These are phyloP conservation scores for Suhomyces wounanorum DNA, from an alignment of 1,139 yeast genomes.

Conservation along the genomic window DNA sequence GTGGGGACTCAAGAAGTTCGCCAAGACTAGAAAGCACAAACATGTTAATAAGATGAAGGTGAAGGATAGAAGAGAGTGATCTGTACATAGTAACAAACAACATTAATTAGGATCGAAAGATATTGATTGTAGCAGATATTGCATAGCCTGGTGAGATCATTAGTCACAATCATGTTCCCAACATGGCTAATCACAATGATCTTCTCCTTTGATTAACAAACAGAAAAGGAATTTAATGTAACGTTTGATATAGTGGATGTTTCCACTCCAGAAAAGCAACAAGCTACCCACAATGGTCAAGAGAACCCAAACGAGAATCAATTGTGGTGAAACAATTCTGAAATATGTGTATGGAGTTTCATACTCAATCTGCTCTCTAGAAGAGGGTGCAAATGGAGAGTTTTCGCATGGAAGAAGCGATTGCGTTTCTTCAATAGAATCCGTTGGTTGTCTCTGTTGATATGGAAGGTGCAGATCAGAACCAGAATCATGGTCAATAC, in stretches of 20 bases:
- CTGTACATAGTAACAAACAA: conserved; percentile 9
- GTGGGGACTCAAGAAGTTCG: conserved; percentile 96
- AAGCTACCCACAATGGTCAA: background rate
- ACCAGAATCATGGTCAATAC: background rate
- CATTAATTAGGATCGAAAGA: background rate
- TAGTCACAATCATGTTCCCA: background rate
- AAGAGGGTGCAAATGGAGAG: background rate
- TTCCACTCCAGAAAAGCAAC: conserved; percentile 1
- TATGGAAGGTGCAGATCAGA: background rate
- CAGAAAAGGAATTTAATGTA: conserved; percentile 3
- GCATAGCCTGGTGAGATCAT: background rate
- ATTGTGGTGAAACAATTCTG: background rate
- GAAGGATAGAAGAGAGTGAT: conserved; percentile 59
- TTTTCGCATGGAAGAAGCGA: background rate
- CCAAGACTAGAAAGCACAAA: conserved; percentile 91
- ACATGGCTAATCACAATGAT: background rate
- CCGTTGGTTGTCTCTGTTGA: background rate
- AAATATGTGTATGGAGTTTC: background rate
- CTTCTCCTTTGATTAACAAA: background rate
- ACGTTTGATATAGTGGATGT: background rate
- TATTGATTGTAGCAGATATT: background rate
- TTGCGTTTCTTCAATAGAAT: background rate
- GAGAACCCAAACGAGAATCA: background rate
- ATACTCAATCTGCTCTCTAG: background rate
- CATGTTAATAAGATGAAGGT: conserved; percentile 81